Percentiles rank a stretch among this genome's conserved stretches.
Evolutionary conservation across 768 basidiomycete species (phyloP).

Genomic region (Tephrocybe sp.): DNA sequence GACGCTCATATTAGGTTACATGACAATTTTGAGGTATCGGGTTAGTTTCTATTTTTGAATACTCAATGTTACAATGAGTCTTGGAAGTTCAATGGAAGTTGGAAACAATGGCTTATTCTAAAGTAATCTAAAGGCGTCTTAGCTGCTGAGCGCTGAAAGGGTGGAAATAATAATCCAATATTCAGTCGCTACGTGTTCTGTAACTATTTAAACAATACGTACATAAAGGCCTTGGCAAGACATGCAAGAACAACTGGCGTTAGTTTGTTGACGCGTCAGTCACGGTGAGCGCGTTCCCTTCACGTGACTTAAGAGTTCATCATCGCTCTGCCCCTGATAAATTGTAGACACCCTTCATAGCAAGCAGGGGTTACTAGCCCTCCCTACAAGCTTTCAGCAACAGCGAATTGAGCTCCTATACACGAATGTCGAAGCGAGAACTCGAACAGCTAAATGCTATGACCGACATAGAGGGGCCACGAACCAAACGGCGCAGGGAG

Average conservation of each 20-base stretch:
- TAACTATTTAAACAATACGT: too few relatives aligned
- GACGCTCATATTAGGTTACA: constrained; percentile 17
- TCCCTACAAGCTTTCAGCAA: neutral
- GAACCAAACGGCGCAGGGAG: constrained; percentile 43
- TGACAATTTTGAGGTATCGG: neutral
- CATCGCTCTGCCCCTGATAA: constrained; percentile 10
- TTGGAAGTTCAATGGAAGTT: too few relatives aligned
- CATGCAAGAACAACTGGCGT: neutral
- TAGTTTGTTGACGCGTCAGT: constrained; percentile 10
- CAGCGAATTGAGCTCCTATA: neutral
- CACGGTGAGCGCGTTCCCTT: constrained; percentile 6
- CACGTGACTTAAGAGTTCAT: constrained; percentile 20
- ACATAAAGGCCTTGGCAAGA: too few relatives aligned
- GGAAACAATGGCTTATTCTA: too few relatives aligned
- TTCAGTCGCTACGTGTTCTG: too few relatives aligned
- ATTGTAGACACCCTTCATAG: constrained; percentile 12
- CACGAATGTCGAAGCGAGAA: constrained; percentile 40
- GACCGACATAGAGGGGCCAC: constrained; percentile 35
- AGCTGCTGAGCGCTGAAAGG: too few relatives aligned
- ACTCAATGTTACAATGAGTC: too few relatives aligned
- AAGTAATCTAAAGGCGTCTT: too few relatives aligned
- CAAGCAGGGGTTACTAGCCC: constrained; percentile 5
- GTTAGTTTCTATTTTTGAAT: neutral
- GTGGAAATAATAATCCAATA: too few relatives aligned
- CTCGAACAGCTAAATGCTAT: constrained; percentile 31